Conservation (phyloP, 495 filamentous ascomycete species). For the Darksidea phi region DNA sequence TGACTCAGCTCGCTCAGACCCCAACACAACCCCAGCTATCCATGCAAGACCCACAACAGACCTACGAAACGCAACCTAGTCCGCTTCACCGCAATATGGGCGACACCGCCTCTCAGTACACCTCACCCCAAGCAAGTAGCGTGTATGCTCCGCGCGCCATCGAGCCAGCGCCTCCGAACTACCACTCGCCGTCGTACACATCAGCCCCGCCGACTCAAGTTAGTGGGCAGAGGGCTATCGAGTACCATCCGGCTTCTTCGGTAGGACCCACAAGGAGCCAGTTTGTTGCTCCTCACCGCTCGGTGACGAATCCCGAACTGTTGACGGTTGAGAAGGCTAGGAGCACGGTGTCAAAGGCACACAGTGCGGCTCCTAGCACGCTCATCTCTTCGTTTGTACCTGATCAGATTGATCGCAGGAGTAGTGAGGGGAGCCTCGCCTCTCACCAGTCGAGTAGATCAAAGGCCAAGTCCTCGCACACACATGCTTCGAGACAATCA, state of each 20-base stretch:
- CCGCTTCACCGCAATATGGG: conserved; percentile 36
- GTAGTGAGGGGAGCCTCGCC: conserved; percentile 37
- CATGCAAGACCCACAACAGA: conserved; percentile 29
- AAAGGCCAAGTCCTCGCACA: conserved; percentile 25
- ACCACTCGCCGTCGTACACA: conserved; percentile 28
- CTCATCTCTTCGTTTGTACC: conserved; percentile 33
- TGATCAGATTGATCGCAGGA: conserved; percentile 20
- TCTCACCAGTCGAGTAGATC: conserved; percentile 36
- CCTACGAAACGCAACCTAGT: conserved; percentile 25
- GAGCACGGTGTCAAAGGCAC: conserved; percentile 22
- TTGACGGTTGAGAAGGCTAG: conserved; percentile 26
- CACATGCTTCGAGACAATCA: conserved; percentile 21
- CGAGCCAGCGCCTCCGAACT: conserved; percentile 28
- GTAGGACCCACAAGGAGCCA: conserved; percentile 28
- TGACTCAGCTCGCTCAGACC: conserved; percentile 11
- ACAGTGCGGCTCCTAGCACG: conserved; percentile 22
- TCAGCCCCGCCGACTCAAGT: conserved; percentile 31
- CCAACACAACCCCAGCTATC: conserved; percentile 15
- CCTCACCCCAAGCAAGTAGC: conserved; percentile 7
- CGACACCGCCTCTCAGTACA: conserved; percentile 29
- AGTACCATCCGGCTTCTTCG: conserved; percentile 29
- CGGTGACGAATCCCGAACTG: conserved; percentile 27
- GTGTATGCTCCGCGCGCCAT: conserved; percentile 27
- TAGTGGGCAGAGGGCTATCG: conserved; percentile 8
- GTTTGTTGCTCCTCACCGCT: conserved; percentile 25